A percentile compares a stretch with the other conserved stretches of the same genome.
Evolutionary conservation across 139 green algal species (phyloP).

Genomic region (Astrephomene gubernaculifera): DNA sequence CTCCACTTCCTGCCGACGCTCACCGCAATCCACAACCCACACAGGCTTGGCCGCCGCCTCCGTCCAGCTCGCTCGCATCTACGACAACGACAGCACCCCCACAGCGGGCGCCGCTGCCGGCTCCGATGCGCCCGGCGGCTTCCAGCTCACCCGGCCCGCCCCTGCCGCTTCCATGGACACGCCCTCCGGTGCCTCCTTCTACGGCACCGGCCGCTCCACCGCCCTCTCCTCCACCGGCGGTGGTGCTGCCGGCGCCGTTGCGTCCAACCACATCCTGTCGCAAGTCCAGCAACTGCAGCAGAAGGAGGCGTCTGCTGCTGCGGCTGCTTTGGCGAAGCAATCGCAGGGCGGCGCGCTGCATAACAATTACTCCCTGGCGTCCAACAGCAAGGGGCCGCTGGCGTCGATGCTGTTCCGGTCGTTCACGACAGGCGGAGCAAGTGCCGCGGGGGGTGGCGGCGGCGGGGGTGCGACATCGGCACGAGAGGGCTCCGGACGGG

Average conservation of each 20-base stretch:
- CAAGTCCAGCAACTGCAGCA: slow-evolving; percentile 3
- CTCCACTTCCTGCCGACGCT: too few relatives aligned
- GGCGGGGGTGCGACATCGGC: neutral
- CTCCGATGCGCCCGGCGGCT: neutral
- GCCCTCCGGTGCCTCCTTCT: too few relatives aligned
- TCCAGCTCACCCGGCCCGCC: neutral
- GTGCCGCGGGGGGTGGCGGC: neutral
- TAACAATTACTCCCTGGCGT: neutral
- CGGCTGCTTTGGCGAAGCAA: neutral
- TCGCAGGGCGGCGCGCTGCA: neutral
- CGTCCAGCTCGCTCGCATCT: slow-evolving; percentile 28
- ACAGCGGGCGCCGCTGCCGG: neutral
- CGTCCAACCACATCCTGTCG: neutral
- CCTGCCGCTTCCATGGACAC: neutral
- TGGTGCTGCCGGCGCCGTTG: too few relatives aligned
- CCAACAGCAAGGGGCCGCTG: slow-evolving; percentile 12
- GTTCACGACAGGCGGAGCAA: too few relatives aligned
- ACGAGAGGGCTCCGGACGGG: neutral
- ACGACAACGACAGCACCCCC: slow-evolving; percentile 4
- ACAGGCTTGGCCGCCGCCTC: slow-evolving; percentile 23
- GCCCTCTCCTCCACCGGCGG: too few relatives aligned
- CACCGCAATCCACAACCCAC: neutral
- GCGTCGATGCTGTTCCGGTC: slow-evolving; percentile 12
- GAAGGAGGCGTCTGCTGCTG: neutral
- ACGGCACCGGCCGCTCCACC: too few relatives aligned